Conservation (phyloP, 163 green algal genomes). For the Scenedesmus sp. region DNA sequence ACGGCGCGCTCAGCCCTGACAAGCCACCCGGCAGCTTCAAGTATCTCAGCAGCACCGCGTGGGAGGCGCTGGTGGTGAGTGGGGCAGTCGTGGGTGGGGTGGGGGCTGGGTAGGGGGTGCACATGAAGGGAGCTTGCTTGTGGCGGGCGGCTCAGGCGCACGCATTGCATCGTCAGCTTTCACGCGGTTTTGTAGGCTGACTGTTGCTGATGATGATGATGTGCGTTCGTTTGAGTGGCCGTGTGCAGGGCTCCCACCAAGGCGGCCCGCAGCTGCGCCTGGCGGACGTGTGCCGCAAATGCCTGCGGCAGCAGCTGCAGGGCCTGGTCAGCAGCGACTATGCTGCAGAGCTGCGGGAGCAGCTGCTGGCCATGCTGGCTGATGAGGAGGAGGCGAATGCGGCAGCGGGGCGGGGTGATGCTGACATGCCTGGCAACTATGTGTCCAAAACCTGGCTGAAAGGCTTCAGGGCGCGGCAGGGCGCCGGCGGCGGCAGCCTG, state of each 20-base stretch:
- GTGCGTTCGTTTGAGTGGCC: constrained; percentile 56
- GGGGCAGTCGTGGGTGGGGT: not conserved
- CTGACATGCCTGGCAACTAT: constrained; percentile 1
- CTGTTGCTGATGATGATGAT: constrained; percentile 49
- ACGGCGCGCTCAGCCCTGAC: constrained; percentile 70
- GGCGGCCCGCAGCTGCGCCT: constrained; percentile 67
- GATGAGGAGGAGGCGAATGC: constrained; percentile 38
- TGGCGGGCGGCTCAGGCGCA: no score
- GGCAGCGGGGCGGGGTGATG: not conserved
- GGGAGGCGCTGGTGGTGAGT: constrained; percentile 60
- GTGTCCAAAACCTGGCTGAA: constrained; percentile 55
- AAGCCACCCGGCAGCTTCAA: constrained; percentile 60
- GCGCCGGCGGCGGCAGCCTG: not conserved
- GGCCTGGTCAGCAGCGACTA: constrained; percentile 58
- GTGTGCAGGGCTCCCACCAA: constrained; percentile 52
- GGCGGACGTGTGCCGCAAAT: constrained; percentile 66
- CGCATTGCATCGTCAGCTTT: not conserved
- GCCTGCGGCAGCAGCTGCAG: constrained; percentile 64
- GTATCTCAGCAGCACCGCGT: constrained; percentile 67
- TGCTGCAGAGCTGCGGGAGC: constrained; percentile 55
- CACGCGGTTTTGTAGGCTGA: not conserved
- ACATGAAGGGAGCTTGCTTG: not conserved
- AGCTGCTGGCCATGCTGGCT: constrained; percentile 51
- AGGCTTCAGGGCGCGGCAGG: constrained; percentile 39
- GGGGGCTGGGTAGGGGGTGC: not conserved